phyloP scores from a whole-genome alignment of 306 rosid genomes.

The Crotalaria pallida region DNA sequence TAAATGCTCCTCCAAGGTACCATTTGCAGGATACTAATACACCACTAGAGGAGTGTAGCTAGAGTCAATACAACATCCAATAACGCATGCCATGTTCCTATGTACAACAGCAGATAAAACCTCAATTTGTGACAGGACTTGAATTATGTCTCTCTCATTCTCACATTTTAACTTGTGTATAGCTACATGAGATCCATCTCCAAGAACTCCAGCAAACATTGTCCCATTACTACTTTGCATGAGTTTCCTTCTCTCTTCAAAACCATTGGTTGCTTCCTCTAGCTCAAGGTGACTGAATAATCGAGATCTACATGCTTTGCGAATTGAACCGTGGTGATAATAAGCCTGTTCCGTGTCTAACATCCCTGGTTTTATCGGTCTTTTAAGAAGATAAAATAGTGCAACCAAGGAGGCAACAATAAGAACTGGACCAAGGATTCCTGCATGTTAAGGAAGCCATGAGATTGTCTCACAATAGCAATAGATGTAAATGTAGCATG shows the following conservation, averaged over 20 bases:
- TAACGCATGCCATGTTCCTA: constrained; percentile 51
- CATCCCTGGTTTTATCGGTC: constrained; percentile 40
- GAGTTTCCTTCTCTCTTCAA: constrained; percentile 48
- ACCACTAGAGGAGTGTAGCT: too few relatives aligned
- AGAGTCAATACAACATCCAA: too few relatives aligned
- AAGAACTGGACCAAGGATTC: constrained; percentile 67
- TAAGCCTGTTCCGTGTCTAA: constrained; percentile 41
- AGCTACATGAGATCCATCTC: constrained; percentile 69
- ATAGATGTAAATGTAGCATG: neutral
- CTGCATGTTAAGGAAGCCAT: constrained; percentile 43
- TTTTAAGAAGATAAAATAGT: constrained; percentile 51
- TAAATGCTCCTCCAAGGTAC: constrained; percentile 71
- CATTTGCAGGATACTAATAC: too few relatives aligned
- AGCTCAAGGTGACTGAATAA: constrained; percentile 65
- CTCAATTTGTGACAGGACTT: constrained; percentile 66
- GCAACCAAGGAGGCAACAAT: constrained; percentile 57
- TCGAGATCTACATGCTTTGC: constrained; percentile 55
- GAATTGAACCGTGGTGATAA: constrained; percentile 53
- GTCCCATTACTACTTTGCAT: constrained; percentile 45
- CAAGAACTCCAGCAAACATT: constrained; percentile 60
- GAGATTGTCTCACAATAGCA: neutral
- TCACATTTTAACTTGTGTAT: constrained; percentile 65
- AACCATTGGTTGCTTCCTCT: constrained; percentile 68
- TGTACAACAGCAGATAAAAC: constrained; percentile 51
- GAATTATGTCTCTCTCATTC: constrained; percentile 53